Conservation (phyloP, 805 yeast species). For the Starmera quercuum region DNA sequence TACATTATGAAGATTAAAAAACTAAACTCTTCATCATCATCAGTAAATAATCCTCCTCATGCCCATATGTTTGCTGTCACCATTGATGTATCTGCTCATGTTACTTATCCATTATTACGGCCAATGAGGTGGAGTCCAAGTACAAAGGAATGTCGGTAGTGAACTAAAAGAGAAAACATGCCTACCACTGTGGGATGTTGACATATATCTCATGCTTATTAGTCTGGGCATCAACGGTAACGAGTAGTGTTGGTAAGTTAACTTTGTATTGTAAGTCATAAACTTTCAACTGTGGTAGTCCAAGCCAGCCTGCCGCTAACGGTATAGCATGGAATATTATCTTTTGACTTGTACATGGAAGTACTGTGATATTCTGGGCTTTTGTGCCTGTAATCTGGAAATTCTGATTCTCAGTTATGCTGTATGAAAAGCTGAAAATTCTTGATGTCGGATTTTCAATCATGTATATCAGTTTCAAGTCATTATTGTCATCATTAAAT, state of each 20-base stretch:
- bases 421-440: constrained; percentile 53
- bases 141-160: no score
- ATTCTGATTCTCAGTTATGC: constrained; percentile 28
- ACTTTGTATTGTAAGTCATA: constrained; percentile 66
- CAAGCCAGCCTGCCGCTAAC: constrained; percentile 19
- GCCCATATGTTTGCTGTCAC: no score
- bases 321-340: constrained; percentile 26
- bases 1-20: no score
- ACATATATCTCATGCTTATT: constrained; percentile 21
- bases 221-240: constrained; percentile 21
- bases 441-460: constrained; percentile 73
- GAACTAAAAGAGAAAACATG: no score
- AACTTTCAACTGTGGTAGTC: constrained; percentile 56
- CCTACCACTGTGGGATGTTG: constrained; percentile 1
- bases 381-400: constrained; percentile 31
- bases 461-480: constrained; percentile 34
- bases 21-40: no score
- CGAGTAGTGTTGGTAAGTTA: constrained; percentile 43
- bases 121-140: no score
- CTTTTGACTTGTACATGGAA: constrained; percentile 51
- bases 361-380: constrained; percentile 24
- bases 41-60: no score
- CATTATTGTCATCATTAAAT: constrained; percentile 12
- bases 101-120: no score
- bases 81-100: no score